Evolutionary conservation across 768 basidiomycete species (phyloP).

Genomic region (Boletus tylopilopsis): DNA sequence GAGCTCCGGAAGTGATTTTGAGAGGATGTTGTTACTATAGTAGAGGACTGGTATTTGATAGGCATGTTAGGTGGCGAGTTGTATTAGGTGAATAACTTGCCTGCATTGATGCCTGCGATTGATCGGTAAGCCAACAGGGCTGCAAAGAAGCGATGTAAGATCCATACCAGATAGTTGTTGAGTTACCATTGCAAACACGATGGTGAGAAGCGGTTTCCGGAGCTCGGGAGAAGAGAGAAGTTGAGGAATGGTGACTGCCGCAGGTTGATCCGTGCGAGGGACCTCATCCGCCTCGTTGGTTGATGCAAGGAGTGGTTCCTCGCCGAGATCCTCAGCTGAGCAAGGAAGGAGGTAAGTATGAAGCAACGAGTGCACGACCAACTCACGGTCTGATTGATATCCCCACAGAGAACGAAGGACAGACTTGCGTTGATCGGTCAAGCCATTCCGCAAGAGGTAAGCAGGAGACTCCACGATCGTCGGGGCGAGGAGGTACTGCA

Average conservation of each 20-base stretch:
- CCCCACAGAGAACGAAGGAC: conserved; percentile 55
- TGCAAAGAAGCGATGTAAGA: background rate
- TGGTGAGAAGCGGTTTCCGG: conserved; percentile 57
- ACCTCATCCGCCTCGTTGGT: conserved; percentile 11
- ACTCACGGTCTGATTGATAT: conserved; percentile 26
- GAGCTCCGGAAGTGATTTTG: conserved; percentile 70
- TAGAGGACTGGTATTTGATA: conserved; percentile 60
- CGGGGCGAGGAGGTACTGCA: conserved; percentile 54
- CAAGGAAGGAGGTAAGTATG: conserved; percentile 1
- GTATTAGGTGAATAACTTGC: conserved; percentile 29
- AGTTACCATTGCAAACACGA: conserved; percentile 68
- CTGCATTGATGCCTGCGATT: conserved; percentile 67
- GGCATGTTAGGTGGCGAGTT: background rate
- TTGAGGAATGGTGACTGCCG: conserved; percentile 48
- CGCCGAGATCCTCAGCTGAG: conserved; percentile 25
- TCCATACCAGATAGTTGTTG: conserved; percentile 73
- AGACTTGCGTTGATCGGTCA: conserved; percentile 45
- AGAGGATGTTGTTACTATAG: conserved; percentile 87
- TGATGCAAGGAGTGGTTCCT: conserved; percentile 25
- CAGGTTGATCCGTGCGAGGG: conserved; percentile 22
- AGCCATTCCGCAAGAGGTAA: conserved; percentile 54
- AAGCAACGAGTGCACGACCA: background rate
- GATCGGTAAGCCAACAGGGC: conserved; percentile 3
- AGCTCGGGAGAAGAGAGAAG: conserved; percentile 52
- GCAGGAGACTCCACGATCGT: conserved; percentile 68